Percentiles rank a stretch among this genome's conserved stretches.
phyloP scores from a whole-genome alignment of 1,139 yeast species.

The Taiozyma sp. region DNA sequence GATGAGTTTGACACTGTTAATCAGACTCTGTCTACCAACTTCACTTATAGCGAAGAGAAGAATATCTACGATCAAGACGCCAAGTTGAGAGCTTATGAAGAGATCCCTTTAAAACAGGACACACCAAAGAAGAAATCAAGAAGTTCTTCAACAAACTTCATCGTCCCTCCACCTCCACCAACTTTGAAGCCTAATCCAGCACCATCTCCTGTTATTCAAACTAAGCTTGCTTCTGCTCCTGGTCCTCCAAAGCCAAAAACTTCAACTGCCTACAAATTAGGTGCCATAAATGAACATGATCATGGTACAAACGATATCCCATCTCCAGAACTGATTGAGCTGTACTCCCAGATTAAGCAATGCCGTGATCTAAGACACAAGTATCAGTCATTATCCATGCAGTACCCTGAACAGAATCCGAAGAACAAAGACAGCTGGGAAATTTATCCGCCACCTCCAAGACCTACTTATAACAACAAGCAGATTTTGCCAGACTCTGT shows the following conservation, averaged over 20 bases:
- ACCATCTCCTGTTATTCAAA: constrained; percentile 2
- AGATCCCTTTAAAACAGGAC: constrained; percentile 21
- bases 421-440: constrained; percentile 67
- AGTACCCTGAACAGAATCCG: constrained; percentile 74
- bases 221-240: constrained; percentile 5
- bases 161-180: constrained; percentile 32
- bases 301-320: constrained; percentile 64
- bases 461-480: constrained; percentile 82
- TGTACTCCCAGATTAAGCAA: constrained; percentile 63
- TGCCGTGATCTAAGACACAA: constrained; percentile 75
- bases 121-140: constrained; percentile 22
- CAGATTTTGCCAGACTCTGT: constrained; percentile 35
- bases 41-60: constrained; percentile 63
- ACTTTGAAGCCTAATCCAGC: constrained; percentile 8
- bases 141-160: constrained; percentile 29
- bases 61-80: constrained; percentile 66
- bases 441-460: constrained; percentile 92
- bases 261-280: constrained; percentile 35
- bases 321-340: constrained; percentile 60
- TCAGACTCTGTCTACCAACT: constrained; percentile 40
- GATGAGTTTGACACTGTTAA: constrained; percentile 19
- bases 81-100: constrained; percentile 59
- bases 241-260: constrained; percentile 14
- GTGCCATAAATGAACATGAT: constrained; percentile 57
- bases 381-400: constrained; percentile 67